phyloP scores from a whole-genome alignment of 441 rosid genomes.

The Pelargonium citronellum region DNA sequence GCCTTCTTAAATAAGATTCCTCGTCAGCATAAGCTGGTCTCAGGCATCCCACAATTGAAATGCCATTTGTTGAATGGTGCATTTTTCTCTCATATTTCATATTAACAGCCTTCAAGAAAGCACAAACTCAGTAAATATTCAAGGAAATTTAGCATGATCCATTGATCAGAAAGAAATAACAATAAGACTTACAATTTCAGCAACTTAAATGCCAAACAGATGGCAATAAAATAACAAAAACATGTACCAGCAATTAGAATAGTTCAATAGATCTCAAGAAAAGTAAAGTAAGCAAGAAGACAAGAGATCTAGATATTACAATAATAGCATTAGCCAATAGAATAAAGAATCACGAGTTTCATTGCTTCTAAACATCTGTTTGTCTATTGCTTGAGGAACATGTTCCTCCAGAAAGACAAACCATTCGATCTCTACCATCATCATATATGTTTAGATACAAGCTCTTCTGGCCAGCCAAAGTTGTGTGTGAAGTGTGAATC shows the following conservation, averaged over 20 bases:
- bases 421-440: background rate
- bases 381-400: background rate
- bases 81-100: constrained; percentile 49
- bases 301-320: background rate
- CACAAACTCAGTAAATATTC: constrained; percentile 18
- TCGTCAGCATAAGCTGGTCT: constrained; percentile 77
- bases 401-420: background rate
- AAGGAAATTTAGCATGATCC: constrained; percentile 1
- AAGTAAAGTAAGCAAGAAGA: background rate
- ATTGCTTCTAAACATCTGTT: background rate
- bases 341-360: background rate
- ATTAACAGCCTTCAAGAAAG: constrained; percentile 45
- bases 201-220: background rate
- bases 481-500: background rate
- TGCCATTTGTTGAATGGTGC: constrained; percentile 81
- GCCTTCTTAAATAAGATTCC: constrained; percentile 59
- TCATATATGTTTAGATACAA: too few species aligned
- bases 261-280: background rate
- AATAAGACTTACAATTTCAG: background rate
- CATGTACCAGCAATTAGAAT: background rate
- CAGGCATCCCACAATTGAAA: constrained; percentile 69
- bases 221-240: background rate
- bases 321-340: background rate
- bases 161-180: background rate
- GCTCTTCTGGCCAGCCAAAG: background rate